Percentiles rank a stretch among this genome's conserved stretches.
Evolutionary conservation across 306 rosid genomes (phyloP).

Genomic region (Vigna angularis): DNA sequence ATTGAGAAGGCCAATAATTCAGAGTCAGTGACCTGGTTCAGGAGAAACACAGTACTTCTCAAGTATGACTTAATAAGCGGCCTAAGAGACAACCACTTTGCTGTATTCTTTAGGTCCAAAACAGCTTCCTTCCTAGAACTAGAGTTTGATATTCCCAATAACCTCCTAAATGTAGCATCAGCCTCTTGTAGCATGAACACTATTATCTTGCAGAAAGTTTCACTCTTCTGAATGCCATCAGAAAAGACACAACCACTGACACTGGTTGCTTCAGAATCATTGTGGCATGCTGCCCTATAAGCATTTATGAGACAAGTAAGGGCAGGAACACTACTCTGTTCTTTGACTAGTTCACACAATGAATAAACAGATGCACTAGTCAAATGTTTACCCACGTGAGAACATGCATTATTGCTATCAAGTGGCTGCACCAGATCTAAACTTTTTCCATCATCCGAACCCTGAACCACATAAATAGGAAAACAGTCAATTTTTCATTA

Average conservation of each 20-base stretch:
- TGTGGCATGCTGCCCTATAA: slow-evolving; percentile 79
- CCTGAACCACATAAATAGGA: slow-evolving; percentile 49
- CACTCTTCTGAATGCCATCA: slow-evolving; percentile 60
- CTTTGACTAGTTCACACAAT: slow-evolving; percentile 64
- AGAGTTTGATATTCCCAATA: slow-evolving; percentile 63
- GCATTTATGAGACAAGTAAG: slow-evolving; percentile 77
- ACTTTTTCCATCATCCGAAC: slow-evolving; percentile 64
- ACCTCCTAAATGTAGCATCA: slow-evolving; percentile 69
- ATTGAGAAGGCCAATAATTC: slow-evolving; percentile 76
- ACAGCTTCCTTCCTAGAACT: slow-evolving; percentile 66
- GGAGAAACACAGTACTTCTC: slow-evolving; percentile 75
- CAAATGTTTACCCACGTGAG: slow-evolving; percentile 52
- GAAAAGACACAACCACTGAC: slow-evolving; percentile 46
- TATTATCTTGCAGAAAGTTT: slow-evolving; percentile 65
- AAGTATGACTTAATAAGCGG: slow-evolving; percentile 78
- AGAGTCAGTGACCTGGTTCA: slow-evolving; percentile 73
- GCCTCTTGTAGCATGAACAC: slow-evolving; percentile 75
- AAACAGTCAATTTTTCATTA: slow-evolving; percentile 23
- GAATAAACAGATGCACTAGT: slow-evolving; percentile 61
- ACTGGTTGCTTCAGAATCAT: slow-evolving; percentile 54
- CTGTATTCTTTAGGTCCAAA: slow-evolving; percentile 66
- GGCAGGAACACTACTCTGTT: slow-evolving; percentile 62
- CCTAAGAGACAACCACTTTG: slow-evolving; percentile 70
- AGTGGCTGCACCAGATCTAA: slow-evolving; percentile 43
- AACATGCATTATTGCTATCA: slow-evolving; percentile 38